A percentile compares a stretch with the other conserved stretches of the same genome.
Conservation (phyloP, 495 filamentous ascomycete species). For the Articulospora tetracladia region DNA sequence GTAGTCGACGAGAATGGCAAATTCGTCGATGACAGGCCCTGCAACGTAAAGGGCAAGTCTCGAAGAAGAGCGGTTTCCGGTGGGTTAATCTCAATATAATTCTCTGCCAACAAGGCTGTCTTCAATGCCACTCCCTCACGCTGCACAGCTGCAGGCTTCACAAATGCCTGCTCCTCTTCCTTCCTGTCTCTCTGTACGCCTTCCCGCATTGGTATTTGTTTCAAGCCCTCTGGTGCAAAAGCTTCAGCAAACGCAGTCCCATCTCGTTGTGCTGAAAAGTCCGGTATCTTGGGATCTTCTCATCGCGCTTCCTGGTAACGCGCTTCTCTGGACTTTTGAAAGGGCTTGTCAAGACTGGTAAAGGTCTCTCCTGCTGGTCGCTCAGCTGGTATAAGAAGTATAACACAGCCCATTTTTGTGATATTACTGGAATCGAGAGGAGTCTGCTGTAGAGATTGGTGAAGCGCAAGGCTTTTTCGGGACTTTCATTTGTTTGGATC, state of each 20-base stretch:
- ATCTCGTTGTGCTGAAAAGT: slow-evolving; percentile 27
- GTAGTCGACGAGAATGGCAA: slow-evolving; percentile 67
- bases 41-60: slow-evolving; percentile 90
- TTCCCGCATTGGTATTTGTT: slow-evolving; percentile 16
- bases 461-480: slow-evolving; percentile 83
- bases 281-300: slow-evolving; percentile 18
- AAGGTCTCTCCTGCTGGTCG: slow-evolving; percentile 37
- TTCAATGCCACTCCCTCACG: slow-evolving; percentile 42
- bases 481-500: slow-evolving; percentile 65
- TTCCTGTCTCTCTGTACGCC: slow-evolving; percentile 22
- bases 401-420: slow-evolving; percentile 94
- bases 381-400: slow-evolving; percentile 83
- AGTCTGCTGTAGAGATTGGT: slow-evolving; percentile 84
- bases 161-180: slow-evolving; percentile 22
- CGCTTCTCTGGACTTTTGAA: slow-evolving; percentile 27
- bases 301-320: slow-evolving; percentile 3
- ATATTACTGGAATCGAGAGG: slow-evolving; percentile 82
- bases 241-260: slow-evolving; percentile 47
- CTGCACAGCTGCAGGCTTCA: slow-evolving; percentile 18
- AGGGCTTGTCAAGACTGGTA: slow-evolving; percentile 22
- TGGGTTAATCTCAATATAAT: slow-evolving; percentile 46
- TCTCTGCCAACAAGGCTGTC: slow-evolving; percentile 46
- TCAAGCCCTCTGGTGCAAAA: slow-evolving; percentile 49
- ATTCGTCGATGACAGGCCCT: slow-evolving; percentile 84
- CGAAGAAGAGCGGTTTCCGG: slow-evolving; percentile 76